phyloP scores from a whole-genome alignment of 345 rosid species.

The Microcos paniculata region DNA sequence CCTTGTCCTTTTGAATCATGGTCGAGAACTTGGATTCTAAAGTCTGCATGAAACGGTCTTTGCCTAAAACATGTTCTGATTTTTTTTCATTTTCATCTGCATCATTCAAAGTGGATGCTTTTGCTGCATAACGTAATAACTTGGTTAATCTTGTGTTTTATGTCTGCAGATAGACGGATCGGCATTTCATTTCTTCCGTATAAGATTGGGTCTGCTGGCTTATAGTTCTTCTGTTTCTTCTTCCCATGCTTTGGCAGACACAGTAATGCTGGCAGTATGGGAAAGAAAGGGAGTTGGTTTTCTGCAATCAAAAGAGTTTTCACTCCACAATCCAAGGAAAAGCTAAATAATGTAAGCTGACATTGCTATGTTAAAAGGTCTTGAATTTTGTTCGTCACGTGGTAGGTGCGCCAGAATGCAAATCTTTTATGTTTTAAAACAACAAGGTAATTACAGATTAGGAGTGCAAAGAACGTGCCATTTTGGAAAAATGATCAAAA shows the following conservation, averaged over 20 bases:
- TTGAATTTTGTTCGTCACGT: neutral
- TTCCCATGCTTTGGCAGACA: constrained; percentile 34
- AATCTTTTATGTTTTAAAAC: neutral
- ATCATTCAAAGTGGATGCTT: neutral
- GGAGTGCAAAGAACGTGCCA: no score
- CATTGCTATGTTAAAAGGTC: no score
- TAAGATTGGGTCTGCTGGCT: constrained; percentile 19
- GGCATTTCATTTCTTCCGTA: neutral
- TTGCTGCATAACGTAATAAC: neutral
- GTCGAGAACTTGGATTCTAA: neutral
- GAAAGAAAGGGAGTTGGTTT: constrained; percentile 96
- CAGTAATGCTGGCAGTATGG: constrained; percentile 77
- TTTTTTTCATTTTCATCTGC: neutral
- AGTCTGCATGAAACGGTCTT: neutral
- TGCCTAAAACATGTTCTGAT: neutral
- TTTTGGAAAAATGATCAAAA: neutral
- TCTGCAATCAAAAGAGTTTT: constrained; percentile 89
- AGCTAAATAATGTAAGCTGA: constrained; percentile 59
- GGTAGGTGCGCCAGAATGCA: neutral
- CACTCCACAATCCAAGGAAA: constrained; percentile 66
- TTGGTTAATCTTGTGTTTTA: neutral
- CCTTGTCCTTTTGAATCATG: neutral
- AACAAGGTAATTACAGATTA: no score
- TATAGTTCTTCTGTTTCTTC: constrained; percentile 17
- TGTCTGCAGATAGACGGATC: neutral